Percentiles rank a stretch among this genome's conserved stretches.
phyloP scores from a whole-genome alignment of 148 eudicot genomes.

The Chenopodium quinoa region DNA sequence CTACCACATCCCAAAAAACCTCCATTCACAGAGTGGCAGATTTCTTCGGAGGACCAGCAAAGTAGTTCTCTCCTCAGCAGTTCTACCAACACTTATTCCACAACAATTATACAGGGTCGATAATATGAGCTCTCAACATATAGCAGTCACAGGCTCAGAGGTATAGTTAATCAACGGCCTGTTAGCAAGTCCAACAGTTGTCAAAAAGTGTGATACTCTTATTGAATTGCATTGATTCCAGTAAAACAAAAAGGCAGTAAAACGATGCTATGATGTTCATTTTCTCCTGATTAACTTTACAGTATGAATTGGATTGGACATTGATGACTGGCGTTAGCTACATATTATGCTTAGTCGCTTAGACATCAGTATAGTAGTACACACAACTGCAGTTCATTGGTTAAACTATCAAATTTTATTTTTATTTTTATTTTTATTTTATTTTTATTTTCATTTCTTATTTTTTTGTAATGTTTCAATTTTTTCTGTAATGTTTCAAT shows the following conservation, averaged over 20 bases:
- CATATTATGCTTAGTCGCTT: not conserved
- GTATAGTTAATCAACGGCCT: not conserved
- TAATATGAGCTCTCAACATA: constrained; percentile 9
- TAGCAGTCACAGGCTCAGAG: not conserved
- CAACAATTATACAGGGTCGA: constrained; percentile 27
- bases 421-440: no score
- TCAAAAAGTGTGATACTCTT: not conserved
- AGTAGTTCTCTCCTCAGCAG: constrained; percentile 20
- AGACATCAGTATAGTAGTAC: not conserved
- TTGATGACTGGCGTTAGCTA: not conserved
- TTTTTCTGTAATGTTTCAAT: not conserved
- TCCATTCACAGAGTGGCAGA: constrained; percentile 30
- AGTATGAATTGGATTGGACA: not conserved
- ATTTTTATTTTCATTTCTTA: no score
- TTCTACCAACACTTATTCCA: constrained; percentile 26
- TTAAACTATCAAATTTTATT: no score
- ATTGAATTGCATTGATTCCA: constrained; percentile 9
- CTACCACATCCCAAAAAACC: constrained; percentile 35
- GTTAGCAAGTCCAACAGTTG: not conserved
- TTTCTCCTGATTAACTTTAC: not conserved
- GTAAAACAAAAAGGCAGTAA: not conserved
- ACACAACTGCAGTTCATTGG: not conserved
- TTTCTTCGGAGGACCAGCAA: constrained; percentile 28
- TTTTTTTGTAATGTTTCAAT: not conserved
- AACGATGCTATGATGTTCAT: not conserved